phyloP scores from a whole-genome alignment of 2,329 filamentous ascomycete genomes.

The Fusarium setosum region DNA sequence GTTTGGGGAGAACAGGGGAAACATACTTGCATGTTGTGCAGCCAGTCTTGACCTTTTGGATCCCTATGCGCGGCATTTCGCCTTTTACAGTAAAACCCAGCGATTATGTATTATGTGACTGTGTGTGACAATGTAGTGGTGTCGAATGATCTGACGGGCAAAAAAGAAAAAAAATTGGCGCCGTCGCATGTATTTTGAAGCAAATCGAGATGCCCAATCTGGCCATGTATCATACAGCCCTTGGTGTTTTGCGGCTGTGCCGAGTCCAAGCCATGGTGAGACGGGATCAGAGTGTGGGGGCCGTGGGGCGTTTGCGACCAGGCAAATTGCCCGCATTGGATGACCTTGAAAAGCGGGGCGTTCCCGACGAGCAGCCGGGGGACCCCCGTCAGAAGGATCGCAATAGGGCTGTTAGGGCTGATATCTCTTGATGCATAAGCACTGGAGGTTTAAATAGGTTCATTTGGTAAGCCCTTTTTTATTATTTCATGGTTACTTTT shows the following conservation, averaged over 20 bases:
- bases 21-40: constrained; percentile 67
- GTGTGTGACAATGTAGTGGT: no score
- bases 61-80: constrained; percentile 40
- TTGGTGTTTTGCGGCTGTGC: constrained; percentile 10
- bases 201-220: background rate
- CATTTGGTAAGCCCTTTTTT: background rate
- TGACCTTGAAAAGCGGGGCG: background rate
- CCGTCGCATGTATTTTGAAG: constrained; percentile 1
- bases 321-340: background rate
- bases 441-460: no score
- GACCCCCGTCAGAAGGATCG: background rate
- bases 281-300: background rate
- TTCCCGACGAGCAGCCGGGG: no score
- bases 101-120: no score
- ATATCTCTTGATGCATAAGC: background rate
- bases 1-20: no score
- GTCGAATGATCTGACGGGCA: no score
- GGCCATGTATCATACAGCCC: background rate
- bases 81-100: background rate
- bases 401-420: background rate
- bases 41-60: constrained; percentile 56
- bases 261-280: background rate
- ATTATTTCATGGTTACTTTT: background rate
- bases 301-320: constrained; percentile 28
- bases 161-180: no score